Base-by-base conservation (phyloP, 208 protist genomes). In the Trypanosoma platydactyli region DNA sequence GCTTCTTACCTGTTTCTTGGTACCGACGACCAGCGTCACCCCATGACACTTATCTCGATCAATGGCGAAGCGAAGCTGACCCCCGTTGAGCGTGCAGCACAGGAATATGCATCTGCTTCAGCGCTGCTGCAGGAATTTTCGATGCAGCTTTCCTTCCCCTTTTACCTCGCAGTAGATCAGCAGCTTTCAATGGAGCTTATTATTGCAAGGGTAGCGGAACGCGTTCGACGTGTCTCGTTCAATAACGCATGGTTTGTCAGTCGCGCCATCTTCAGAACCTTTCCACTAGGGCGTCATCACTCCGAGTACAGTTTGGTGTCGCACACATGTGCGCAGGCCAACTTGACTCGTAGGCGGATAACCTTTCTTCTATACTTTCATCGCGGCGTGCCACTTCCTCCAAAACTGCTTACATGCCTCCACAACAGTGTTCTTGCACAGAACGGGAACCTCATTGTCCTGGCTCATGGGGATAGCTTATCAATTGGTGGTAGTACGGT, bases 281-380 rank as follows among this genome's bases (percentile, higher is more conserved):
- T 93, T 52, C 86, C 86, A 18, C 77, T 95, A 5, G 89, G 84
- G 2, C 73, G 84, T 11, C 70, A 79, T 61, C 84, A 88, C 62
- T 89, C 81, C 30, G 87, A 95, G 78, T 78, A 77, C 67, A 76
- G 75, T 38, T 71, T 95, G 16, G 81, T 95, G 25, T 69, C 82
- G 16, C 86, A 95, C 79, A 95, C 86, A 18, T 95, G 89, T 76
- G 78, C 81, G 16, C 89, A 91, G 61, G 89, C 86, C 6, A 91
- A 92, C 62, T 71, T 86, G n/a, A 88, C 68, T 1, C 79, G 81
- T 42, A 84, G 86, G 6, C 85, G 89, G 24, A 80, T 95, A 42
- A 95, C 89, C 13, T 95, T 95, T 56, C 54, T 95, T 18, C 50
- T 95, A 11, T 87, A 92, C 75, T 56, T 93, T 41, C 80, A 88